Conservation (phyloP, 352 stramenopile genomes). For the Phytophthora multivora region DNA sequence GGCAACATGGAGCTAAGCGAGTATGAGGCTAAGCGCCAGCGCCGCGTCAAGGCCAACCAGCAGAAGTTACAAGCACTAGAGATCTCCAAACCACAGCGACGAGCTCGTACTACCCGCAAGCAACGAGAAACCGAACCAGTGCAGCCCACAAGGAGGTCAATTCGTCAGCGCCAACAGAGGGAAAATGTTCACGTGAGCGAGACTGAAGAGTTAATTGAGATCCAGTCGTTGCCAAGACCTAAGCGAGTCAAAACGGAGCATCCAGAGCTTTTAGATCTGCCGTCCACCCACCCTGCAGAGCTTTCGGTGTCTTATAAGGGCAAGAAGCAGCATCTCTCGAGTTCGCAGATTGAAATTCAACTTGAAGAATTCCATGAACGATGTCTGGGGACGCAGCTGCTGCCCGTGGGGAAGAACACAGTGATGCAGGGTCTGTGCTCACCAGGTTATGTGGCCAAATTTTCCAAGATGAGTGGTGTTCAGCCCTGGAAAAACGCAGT, state of each 20-base stretch:
- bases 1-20: constrained; percentile 35
- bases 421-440: constrained; percentile 60
- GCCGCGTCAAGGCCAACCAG: constrained; percentile 61
- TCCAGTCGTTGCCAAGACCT: background rate
- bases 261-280: constrained; percentile 11
- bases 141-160: constrained; percentile 32
- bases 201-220: background rate
- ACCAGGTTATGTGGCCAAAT: constrained; percentile 27
- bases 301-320: background rate
- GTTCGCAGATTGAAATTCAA: constrained; percentile 42
- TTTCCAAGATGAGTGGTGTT: constrained; percentile 54
- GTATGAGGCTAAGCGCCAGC: constrained; percentile 67
- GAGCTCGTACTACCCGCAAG: background rate
- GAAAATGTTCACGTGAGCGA: constrained; percentile 1
- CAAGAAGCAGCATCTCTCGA: constrained; percentile 16
- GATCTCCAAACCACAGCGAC: constrained; percentile 25
- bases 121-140: constrained; percentile 1
- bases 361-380: constrained; percentile 46
- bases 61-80: constrained; percentile 43
- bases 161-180: constrained; percentile 14
- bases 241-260: constrained; percentile 7
- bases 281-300: background rate
- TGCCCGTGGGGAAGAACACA: constrained; percentile 51
- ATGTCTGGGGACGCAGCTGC: constrained; percentile 59
- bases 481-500: constrained; percentile 63